Percentiles rank a stretch among this genome's conserved stretches.
Conservation (phyloP, 169 alveolate genomes). For the Cryptosporidium tyzzeri region DNA sequence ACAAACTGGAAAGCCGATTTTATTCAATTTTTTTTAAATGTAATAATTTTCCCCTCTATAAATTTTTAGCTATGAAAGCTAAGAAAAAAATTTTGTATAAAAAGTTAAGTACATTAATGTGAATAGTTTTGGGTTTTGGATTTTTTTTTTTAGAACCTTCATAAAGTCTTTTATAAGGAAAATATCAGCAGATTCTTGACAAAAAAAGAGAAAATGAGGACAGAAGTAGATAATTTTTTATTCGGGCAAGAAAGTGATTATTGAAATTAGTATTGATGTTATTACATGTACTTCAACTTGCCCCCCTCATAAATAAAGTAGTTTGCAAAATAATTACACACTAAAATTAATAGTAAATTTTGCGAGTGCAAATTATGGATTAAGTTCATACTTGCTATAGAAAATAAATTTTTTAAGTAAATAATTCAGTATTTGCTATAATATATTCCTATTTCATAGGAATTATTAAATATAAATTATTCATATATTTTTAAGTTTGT, state of each 20-base stretch:
- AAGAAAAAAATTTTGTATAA: not conserved
- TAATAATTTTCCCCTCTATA: no score
- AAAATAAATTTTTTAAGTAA: not conserved
- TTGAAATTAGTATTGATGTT: not conserved
- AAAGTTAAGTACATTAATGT: no score
- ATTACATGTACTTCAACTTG: not conserved
- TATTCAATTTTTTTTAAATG: no score
- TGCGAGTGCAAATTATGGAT: not conserved
- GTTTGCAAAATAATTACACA: slow-evolving; percentile 6
- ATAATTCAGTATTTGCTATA: not conserved
- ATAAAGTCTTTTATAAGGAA: no score
- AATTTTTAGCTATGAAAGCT: no score
- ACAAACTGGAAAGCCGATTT: no score
- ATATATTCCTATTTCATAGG: not conserved
- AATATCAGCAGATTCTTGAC: not conserved
- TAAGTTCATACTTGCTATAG: not conserved
- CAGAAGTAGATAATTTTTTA: not conserved
- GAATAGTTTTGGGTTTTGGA: not conserved
- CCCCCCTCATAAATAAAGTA: not conserved
- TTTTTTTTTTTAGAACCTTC: no score
- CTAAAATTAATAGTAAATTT: not conserved
- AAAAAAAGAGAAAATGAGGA: not conserved
- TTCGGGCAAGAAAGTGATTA: not conserved
- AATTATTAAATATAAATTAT: slow-evolving; percentile 1
- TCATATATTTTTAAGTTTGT: not conserved